Conservation (phyloP, 805 yeast species). For the Cyberlindnera euphorbiiphila region DNA sequence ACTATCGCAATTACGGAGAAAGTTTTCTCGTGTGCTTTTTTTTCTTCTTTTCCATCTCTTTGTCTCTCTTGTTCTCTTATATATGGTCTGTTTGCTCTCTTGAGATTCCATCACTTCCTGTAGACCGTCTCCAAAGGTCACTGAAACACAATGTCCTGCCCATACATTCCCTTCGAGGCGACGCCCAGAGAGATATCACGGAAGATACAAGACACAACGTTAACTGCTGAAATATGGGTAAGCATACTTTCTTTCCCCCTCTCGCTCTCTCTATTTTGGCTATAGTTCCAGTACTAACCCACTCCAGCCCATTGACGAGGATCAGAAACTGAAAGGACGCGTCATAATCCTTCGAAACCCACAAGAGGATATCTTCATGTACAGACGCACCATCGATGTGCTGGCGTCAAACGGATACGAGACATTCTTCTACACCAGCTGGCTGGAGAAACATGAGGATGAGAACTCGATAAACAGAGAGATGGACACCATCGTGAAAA, state of each 20-base stretch:
- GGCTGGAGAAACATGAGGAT: slow-evolving; percentile 10
- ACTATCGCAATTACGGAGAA: no score
- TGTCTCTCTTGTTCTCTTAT: no score
- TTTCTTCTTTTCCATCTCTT: no score
- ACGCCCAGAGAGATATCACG: slow-evolving; percentile 12
- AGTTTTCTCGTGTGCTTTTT: no score
- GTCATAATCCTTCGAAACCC: slow-evolving; percentile 21
- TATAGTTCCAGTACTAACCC: no score
- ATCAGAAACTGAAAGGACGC: slow-evolving; percentile 17
- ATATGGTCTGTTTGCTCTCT: no score
- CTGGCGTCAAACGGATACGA: slow-evolving; percentile 21
- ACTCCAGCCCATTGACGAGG: slow-evolving; percentile 18
- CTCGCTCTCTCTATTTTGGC: no score
- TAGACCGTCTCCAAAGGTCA: no score
- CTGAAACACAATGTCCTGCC: slow-evolving; percentile 9
- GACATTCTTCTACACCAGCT: slow-evolving; percentile 14
- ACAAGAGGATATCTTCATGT: slow-evolving; percentile 17
- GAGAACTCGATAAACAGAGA: slow-evolving; percentile 15
- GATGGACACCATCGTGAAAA: slow-evolving; percentile 17
- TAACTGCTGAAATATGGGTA: slow-evolving; percentile 28
- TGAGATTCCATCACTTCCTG: no score
- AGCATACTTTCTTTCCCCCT: slow-evolving; percentile 3
- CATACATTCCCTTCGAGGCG: slow-evolving; percentile 18
- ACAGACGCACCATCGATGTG: slow-evolving; percentile 16
- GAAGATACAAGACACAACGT: slow-evolving; percentile 25